These are phyloP conservation scores for Furcasterigmium sp. DNA, from an alignment of 2,329 filamentous ascomycete species.

Conservation along the genomic window DNA sequence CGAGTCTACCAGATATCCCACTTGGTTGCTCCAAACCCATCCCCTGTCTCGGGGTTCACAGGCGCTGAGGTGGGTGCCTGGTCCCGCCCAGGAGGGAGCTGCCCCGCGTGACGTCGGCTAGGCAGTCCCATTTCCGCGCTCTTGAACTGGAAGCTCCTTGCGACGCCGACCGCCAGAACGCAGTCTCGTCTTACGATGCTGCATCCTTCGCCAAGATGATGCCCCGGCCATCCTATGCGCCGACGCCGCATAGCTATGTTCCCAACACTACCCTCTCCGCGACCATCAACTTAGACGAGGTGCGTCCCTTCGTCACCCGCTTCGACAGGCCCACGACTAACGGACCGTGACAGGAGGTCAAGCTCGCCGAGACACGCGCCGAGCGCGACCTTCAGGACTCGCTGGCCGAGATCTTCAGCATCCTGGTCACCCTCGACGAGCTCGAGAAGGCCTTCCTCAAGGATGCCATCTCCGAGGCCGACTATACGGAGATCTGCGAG, in stretches of 20 bases:
- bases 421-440: conserved; percentile 91
- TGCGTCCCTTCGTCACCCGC: conserved; percentile 30
- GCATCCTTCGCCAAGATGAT: conserved; percentile 38
- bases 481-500: conserved; percentile 96
- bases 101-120: background rate
- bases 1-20: too few relatives aligned
- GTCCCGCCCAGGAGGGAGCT: too few relatives aligned
- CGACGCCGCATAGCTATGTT: conserved; percentile 86
- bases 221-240: conserved; percentile 70
- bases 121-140: background rate
- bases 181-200: background rate
- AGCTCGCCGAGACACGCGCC: conserved; percentile 77
- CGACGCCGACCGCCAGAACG: too few relatives aligned
- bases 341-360: conserved; percentile 66
- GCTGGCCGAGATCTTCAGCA: conserved; percentile 94
- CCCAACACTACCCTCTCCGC: conserved; percentile 78
- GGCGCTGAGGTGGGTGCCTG: too few relatives aligned
- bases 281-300: conserved; percentile 91
- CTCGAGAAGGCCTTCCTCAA: conserved; percentile 96
- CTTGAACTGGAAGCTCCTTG: background rate
- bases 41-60: background rate
- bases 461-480: conserved; percentile 83
- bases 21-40: too few relatives aligned
- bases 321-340: conserved; percentile 5
- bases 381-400: conserved; percentile 95